Evolutionary conservation across 805 yeast genomes (phyloP), one percentile per base, ranked within the genome.

Genomic region (Metschnikowia continentalis): DNA sequence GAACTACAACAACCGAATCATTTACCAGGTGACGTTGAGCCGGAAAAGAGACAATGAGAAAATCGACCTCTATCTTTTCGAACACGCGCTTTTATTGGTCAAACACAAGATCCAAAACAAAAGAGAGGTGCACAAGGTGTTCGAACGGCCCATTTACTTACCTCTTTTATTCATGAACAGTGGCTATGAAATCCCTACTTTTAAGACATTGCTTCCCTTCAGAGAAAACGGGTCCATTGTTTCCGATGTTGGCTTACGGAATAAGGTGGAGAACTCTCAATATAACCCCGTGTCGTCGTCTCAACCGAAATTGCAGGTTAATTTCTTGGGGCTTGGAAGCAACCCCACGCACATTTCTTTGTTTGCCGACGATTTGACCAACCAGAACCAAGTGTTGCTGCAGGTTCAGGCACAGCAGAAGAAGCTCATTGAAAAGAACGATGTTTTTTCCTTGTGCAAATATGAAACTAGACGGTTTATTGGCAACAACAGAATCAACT

Each of bases 51-150:
- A 83, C 54, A 87, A 84, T 60, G 90, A 85, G 55, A 87, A 87
- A 56, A 86, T 94, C 50, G 96, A 90, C 57, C 83, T 88, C 36
- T 92, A 91, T 63, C 64, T 94, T 40, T 82, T 94, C 61, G 99
- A 94, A 64, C 94, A 94, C 67, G 89, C 92, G 44, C 65, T 94
- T 23, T 70, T 94, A 49, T 85, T 94, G 65, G 91, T 90, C 19
- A 85, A 92, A 62, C 86, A 86, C 48, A 95, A 92, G 66, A 76
- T 86, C 14, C 90, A 88, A 48, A 91, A 88, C 65, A 90, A 90
- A 68, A 81, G 96, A 61, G 97, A 92, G 62, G 95, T 88, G 54
- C 86, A 87, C 61, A 86, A 90, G 61, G 98, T 92, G 13, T 88
- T 86, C 67, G 94, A 92, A 62, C 79, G 91, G 60, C 96, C 96